Base-by-base conservation (phyloP, 2,329 filamentous ascomycete species). In the Diaporthe vaccinii region DNA sequence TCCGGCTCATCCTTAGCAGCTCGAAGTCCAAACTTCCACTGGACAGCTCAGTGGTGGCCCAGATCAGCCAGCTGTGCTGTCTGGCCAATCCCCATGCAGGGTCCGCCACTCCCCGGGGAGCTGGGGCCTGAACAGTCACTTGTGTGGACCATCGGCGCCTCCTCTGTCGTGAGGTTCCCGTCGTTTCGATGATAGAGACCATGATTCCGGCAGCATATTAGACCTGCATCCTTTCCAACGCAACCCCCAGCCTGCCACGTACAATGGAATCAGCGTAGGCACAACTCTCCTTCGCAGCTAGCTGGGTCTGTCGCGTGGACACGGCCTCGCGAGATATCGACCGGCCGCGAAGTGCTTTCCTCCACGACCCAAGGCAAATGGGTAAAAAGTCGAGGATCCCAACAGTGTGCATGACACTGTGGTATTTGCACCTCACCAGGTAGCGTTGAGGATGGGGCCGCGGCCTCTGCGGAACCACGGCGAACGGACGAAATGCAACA, bases 401-500 rank as follows among this genome's bases (percentile, higher is more conserved):
- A 41, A n/a, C 46, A 69, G n/a, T 28, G 34, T 41, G 65, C 65
- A 55, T 69, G 49, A 12, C 49, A 55, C 58, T 10, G 65, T 69
- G n/a, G 49, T 17, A 55, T 55, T 69, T 36, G 22, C 49, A 69
- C 49, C 17, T 53, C 49, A 34, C 34, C 49, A 69, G 34, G 65
- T 69, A 53, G 34, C n/a, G 46, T 55, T 31, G 34, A 69, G n/a
- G 65, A 49, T 55, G 65, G 46, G 49, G 22, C 51, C 49, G 49
- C 20, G 36, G n/a, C 65, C 65, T 55, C n/a, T 55, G 46, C 49
- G n/a, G 49, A 53, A 28, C 65, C 46, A 69, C 49, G 14, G 65
- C 65, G 65, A 69, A 69, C 65, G 49, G 65, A 69, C 65, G 34
- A 69, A 55, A 69, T 69, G 46, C 46, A 69, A 69, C 49, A n/a